Conservation (phyloP, 2,329 filamentous ascomycete genomes). For the Penicillium griseofulvum region DNA sequence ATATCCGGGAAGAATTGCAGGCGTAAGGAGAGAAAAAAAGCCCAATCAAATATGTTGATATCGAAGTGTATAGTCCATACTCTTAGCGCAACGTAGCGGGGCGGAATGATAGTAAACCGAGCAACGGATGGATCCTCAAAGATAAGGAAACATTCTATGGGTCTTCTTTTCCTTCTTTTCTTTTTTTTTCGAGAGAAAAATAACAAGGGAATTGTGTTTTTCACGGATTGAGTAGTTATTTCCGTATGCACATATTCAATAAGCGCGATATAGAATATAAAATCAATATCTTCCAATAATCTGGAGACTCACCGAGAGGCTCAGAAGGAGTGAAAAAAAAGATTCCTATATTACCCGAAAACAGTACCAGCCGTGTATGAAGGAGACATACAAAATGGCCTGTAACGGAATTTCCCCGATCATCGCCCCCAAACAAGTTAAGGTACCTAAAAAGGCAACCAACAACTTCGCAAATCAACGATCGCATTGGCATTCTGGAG, state of each 20-base stretch:
- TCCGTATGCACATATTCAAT: neutral
- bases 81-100: constrained; percentile 1
- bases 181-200: neutral
- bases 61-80: constrained; percentile 4
- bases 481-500: neutral
- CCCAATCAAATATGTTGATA: neutral
- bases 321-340: neutral
- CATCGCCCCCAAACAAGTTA: neutral
- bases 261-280: neutral
- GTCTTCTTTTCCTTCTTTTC: constrained; percentile 3
- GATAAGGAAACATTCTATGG: constrained; percentile 15
- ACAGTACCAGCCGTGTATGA: constrained; percentile 8
- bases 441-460: constrained; percentile 1
- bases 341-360: constrained; percentile 24
- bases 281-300: neutral
- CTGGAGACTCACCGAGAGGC: constrained; percentile 17
- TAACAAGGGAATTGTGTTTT: neutral
- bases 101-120: neutral
- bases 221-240: no score
- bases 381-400: neutral
- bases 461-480: constrained; percentile 1
- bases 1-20: neutral
- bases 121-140: constrained; percentile 5
- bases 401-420: constrained; percentile 8
- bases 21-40: neutral